Evolutionary conservation across 352 stramenopile genomes (phyloP).

Genomic region (Globisporangium emineosum): DNA sequence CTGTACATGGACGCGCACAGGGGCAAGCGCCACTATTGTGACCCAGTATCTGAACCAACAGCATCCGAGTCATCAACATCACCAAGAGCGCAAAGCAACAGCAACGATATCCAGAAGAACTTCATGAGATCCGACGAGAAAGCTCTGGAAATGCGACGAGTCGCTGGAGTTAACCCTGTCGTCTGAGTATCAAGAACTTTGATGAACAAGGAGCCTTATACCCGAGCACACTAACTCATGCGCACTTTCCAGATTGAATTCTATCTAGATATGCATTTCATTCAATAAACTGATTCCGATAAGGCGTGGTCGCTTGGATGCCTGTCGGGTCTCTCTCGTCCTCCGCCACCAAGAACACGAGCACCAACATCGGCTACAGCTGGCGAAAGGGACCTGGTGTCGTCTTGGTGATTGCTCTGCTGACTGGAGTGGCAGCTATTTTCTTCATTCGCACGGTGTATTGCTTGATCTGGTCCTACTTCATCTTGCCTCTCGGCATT

Average conservation of each 20-base stretch:
- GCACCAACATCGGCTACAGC: not conserved
- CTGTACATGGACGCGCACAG: conserved; percentile 67
- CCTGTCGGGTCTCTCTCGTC: not conserved
- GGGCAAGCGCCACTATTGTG: conserved; percentile 56
- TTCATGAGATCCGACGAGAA: not conserved
- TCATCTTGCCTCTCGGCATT: not conserved
- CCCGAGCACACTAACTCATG: no score
- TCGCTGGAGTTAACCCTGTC: not conserved
- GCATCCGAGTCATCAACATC: not conserved
- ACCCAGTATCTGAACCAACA: not conserved
- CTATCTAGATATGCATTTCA: not conserved
- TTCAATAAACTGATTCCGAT: conserved; percentile 17
- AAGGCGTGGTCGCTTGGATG: conserved; percentile 10
- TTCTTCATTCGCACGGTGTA: no score
- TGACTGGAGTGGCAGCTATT: not conserved
- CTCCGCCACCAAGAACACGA: not conserved
- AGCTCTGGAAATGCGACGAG: not conserved
- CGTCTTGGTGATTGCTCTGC: not conserved
- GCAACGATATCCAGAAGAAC: not conserved
- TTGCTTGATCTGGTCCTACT: not conserved
- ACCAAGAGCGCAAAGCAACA: not conserved
- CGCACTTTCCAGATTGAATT: no score
- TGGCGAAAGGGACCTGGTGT: not conserved
- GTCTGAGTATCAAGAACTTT: not conserved
- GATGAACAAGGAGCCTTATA: not conserved